Conservation (phyloP, 176 grass and related monocot species). For the Cenchrus americanus region DNA sequence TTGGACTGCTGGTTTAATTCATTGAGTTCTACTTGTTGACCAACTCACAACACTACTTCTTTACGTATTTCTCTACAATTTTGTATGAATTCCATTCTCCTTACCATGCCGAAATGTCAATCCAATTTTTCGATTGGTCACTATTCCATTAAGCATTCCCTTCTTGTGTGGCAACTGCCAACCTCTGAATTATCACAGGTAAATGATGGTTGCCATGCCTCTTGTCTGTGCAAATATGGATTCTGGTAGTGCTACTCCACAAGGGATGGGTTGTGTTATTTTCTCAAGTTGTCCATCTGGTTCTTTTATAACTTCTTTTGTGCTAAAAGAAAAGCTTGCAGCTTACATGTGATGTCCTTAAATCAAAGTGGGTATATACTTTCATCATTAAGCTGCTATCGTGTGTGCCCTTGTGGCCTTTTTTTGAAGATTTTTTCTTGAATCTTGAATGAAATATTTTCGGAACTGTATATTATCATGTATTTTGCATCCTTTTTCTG, state of each 20-base stretch:
- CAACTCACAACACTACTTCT: neutral
- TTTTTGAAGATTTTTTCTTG: too few relatives aligned
- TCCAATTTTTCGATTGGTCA: neutral
- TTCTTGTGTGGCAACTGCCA: slow-evolving; percentile 35
- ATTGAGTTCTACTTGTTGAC: neutral
- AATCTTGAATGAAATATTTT: too few relatives aligned
- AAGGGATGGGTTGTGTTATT: neutral
- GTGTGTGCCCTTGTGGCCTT: too few relatives aligned
- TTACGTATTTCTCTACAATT: neutral
- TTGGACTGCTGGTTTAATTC: neutral
- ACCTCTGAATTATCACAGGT: neutral
- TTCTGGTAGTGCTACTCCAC: neutral
- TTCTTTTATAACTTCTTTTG: too few relatives aligned
- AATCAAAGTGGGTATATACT: too few relatives aligned
- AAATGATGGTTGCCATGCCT: slow-evolving; percentile 33
- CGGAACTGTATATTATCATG: too few relatives aligned
- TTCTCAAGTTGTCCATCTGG: too few relatives aligned
- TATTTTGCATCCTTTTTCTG: too few relatives aligned
- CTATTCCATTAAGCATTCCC: slow-evolving; percentile 14
- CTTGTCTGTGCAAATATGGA: slow-evolving; percentile 23
- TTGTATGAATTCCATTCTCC: neutral
- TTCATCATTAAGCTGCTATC: too few relatives aligned
- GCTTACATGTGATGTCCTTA: too few relatives aligned
- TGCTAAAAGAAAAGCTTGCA: too few relatives aligned
- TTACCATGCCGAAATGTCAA: neutral